Evolutionary conservation across 805 yeast species (phyloP).

Genomic region (Pichia kluyveri): DNA sequence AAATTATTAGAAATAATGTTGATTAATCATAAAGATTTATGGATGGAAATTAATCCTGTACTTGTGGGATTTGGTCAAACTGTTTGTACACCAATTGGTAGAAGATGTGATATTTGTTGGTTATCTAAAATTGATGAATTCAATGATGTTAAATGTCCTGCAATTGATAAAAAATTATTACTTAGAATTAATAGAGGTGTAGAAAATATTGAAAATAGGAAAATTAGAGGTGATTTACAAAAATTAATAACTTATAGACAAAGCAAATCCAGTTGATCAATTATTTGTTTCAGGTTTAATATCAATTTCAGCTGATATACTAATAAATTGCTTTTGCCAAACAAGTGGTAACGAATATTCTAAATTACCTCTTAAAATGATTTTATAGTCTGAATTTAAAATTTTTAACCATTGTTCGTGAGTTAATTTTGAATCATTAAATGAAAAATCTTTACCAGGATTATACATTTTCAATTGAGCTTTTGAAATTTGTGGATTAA

Average conservation of each 20-base stretch:
- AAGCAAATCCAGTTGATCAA: not conserved
- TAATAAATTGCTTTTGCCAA: slow-evolving; percentile 19
- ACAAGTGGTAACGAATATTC: slow-evolving; percentile 23
- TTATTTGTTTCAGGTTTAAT: slow-evolving; percentile 8
- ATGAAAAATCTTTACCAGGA: slow-evolving; percentile 22
- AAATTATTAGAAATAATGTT: slow-evolving; percentile 63
- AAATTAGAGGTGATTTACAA: slow-evolving; percentile 36
- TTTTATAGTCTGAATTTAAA: slow-evolving; percentile 19
- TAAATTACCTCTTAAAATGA: slow-evolving; percentile 26
- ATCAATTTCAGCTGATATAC: slow-evolving; percentile 21
- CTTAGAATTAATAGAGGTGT: slow-evolving; percentile 22
- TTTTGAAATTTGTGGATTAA: slow-evolving; percentile 8
- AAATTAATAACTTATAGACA: slow-evolving; percentile 23
- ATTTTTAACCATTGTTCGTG: slow-evolving; percentile 25
- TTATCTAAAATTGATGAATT: slow-evolving; percentile 19
- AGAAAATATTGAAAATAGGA: slow-evolving; percentile 12
- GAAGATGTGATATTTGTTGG: slow-evolving; percentile 64
- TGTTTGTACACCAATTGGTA: slow-evolving; percentile 64
- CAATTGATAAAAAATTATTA: slow-evolving; percentile 40
- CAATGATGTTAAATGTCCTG: slow-evolving; percentile 41
- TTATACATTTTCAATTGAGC: slow-evolving; percentile 26
- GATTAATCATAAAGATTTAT: slow-evolving; percentile 44
- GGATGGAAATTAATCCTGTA: slow-evolving; percentile 81
- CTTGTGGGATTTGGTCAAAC: slow-evolving; percentile 93
- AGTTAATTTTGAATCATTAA: slow-evolving; percentile 15